A percentile compares a stretch with the other conserved stretches of the same genome.
Evolutionary conservation across 352 stramenopile genomes (phyloP).

Genomic region (Phytophthora palmivora): DNA sequence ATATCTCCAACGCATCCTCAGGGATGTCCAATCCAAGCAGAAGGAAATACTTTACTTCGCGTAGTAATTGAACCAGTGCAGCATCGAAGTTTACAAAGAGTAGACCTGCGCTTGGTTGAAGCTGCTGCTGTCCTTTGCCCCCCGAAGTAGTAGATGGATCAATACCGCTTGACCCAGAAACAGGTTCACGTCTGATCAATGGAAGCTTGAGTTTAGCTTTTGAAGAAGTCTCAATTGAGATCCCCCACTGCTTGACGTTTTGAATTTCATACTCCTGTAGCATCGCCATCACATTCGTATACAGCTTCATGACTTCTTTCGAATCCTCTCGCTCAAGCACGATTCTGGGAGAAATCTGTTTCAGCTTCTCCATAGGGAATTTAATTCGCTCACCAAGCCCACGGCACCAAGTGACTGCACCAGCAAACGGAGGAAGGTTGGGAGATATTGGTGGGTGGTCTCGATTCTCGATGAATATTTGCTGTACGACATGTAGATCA

Average conservation of each 20-base stretch:
- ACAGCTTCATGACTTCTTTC: conserved; percentile 91
- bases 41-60: conserved; percentile 95
- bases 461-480: conserved; percentile 91
- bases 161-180: conserved; percentile 14
- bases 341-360: conserved; percentile 73
- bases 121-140: conserved; percentile 23
- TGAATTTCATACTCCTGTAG: conserved; percentile 86
- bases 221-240: conserved; percentile 82
- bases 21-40: conserved; percentile 91
- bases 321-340: conserved; percentile 91
- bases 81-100: conserved; percentile 93
- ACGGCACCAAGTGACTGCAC: conserved; percentile 91
- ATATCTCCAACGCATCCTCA: conserved; percentile 91
- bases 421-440: conserved; percentile 91
- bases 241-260: conserved; percentile 81
- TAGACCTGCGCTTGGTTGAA: conserved; percentile 19
- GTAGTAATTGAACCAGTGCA: conserved; percentile 88
- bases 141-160: conserved; percentile 7
- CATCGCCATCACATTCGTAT: conserved; percentile 88
- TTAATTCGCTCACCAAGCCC: conserved; percentile 88
- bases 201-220: conserved; percentile 90
- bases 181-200: conserved; percentile 70
- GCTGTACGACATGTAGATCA: conserved; percentile 87
- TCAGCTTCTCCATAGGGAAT: conserved; percentile 91
- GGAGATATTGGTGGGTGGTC: conserved; percentile 86